phyloP scores from a whole-genome alignment of 2,329 filamentous ascomycete species.

The Ustulina deusta region DNA sequence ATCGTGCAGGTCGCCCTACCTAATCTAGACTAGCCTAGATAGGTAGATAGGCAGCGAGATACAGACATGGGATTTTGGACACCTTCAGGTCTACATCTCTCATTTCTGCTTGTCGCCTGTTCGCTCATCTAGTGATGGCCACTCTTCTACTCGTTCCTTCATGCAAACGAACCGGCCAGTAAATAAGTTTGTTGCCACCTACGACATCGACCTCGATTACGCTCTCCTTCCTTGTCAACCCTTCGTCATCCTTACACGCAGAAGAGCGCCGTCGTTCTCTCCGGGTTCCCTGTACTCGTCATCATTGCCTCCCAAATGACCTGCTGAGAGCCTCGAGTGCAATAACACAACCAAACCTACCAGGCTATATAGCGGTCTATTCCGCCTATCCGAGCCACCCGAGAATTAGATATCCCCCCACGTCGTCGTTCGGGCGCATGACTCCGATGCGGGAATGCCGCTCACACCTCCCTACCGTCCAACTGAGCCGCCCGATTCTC shows the following conservation, averaged over 20 bases:
- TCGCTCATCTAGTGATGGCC: not conserved
- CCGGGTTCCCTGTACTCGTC: not conserved
- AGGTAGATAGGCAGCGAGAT: not conserved
- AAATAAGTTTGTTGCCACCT: not conserved
- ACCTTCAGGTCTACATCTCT: not conserved
- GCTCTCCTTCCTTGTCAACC: not conserved
- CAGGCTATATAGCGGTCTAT: not conserved
- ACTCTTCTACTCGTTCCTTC: not conserved
- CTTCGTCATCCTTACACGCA: not conserved
- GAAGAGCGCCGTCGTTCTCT: not conserved
- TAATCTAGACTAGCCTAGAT: too few relatives aligned
- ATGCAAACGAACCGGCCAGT: not conserved
- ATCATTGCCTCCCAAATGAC: slow-evolving; percentile 2
- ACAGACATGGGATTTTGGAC: slow-evolving; percentile 5
- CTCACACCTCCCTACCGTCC: slow-evolving; percentile 63
- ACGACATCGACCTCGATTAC: not conserved
- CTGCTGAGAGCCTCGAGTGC: not conserved
- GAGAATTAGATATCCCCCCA: slow-evolving; percentile 6
- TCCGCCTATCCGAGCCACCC: not conserved
- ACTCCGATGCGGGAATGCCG: slow-evolving; percentile 66
- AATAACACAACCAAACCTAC: not conserved
- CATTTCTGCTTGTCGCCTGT: slow-evolving; percentile 12
- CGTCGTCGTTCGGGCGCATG: slow-evolving; percentile 47
- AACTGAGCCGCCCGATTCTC: slow-evolving; percentile 73
- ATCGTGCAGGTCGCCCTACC: not conserved